Evolutionary conservation across 108 stramenopile genomes (phyloP).

Genomic region (Nannochloropsis oceanica): DNA sequence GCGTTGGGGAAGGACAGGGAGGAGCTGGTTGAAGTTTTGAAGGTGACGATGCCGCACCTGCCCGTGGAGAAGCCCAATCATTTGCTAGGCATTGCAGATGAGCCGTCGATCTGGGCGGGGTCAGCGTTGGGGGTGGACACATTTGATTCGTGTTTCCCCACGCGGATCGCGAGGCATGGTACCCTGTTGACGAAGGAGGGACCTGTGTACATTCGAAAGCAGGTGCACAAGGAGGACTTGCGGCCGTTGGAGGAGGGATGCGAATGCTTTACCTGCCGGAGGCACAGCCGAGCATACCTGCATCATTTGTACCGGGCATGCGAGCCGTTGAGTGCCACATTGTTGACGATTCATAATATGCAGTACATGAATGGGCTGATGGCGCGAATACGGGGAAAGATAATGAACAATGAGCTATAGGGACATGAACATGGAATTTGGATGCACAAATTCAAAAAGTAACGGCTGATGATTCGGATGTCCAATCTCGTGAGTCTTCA

Average conservation of each 20-base stretch:
- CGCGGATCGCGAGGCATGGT: constrained; percentile 62
- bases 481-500: too few species aligned
- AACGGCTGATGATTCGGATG: neutral
- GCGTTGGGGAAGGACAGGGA: constrained; percentile 63
- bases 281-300: constrained; percentile 69
- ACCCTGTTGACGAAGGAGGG: constrained; percentile 51
- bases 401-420: constrained; percentile 64
- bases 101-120: constrained; percentile 55
- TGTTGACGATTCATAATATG: constrained; percentile 71
- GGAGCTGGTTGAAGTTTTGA: constrained; percentile 62
- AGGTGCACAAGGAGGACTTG: constrained; percentile 43
- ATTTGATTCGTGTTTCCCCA: constrained; percentile 79
- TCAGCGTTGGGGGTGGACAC: constrained; percentile 68
- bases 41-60: constrained; percentile 64
- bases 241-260: constrained; percentile 57
- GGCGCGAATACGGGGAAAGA: constrained; percentile 54
- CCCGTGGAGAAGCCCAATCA: constrained; percentile 60
- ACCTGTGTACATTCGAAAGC: constrained; percentile 47
- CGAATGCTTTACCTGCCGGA: constrained; percentile 56
- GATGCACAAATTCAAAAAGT: neutral
- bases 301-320: constrained; percentile 81
- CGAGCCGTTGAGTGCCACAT: constrained; percentile 55
- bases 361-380: constrained; percentile 81
- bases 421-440: neutral
- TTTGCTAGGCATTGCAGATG: constrained; percentile 79